A percentile compares a stretch with the other conserved stretches of the same genome.
These are phyloP conservation scores for Melampsora americana DNA, from an alignment of 1,284 basidiomycete species.

Conservation along the genomic window DNA sequence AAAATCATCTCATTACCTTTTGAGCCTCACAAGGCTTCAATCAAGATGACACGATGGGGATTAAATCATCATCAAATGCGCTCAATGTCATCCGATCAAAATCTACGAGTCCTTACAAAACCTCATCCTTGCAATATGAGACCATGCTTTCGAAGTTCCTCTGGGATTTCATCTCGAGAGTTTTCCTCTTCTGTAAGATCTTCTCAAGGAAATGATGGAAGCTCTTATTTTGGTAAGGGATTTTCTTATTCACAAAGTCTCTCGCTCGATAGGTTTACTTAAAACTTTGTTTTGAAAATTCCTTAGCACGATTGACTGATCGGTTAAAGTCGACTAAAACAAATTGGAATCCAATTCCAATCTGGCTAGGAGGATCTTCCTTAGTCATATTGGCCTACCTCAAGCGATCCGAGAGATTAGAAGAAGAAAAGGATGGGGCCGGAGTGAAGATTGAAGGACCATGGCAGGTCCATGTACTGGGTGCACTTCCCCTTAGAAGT, in stretches of 20 bases:
- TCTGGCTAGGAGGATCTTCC: slow-evolving; percentile 82
- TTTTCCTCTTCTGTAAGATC: background rate
- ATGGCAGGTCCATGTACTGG: slow-evolving; percentile 95
- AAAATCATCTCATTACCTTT: no score
- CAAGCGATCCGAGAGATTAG: slow-evolving; percentile 46
- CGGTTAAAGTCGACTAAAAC: slow-evolving; percentile 14
- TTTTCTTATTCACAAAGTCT: background rate
- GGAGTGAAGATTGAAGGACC: slow-evolving; percentile 75
- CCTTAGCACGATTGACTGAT: slow-evolving; percentile 10
- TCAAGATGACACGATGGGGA: no score
- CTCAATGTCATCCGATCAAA: no score
- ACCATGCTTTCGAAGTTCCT: background rate
- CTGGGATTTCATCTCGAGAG: background rate
- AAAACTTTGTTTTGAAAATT: background rate
- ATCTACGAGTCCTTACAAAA: background rate
- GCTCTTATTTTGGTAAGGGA: background rate
- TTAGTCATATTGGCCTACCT: slow-evolving; percentile 65
- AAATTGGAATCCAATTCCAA: slow-evolving; percentile 85
- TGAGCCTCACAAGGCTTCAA: no score
- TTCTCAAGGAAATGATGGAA: background rate
- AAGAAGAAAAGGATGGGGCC: slow-evolving; percentile 62
- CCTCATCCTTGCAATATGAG: background rate
- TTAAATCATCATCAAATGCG: no score
- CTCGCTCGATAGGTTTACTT: background rate
- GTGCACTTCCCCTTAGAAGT: slow-evolving; percentile 86